A percentile compares a stretch with the other conserved stretches of the same genome.
Conservation (phyloP, 108 stramenopile species). For the Nitzschia palea region DNA sequence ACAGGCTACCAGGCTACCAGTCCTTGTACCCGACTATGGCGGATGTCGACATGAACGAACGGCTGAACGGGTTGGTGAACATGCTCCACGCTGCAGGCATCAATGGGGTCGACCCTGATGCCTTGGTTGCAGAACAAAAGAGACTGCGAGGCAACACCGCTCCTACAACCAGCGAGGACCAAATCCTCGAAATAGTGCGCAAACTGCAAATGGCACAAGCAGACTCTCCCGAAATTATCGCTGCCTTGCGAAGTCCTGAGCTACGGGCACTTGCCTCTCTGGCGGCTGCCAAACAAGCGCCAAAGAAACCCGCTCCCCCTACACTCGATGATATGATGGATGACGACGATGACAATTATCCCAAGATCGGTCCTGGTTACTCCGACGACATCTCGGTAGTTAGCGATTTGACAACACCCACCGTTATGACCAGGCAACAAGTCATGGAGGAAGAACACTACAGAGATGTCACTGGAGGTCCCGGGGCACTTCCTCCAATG, state of each 20-base stretch:
- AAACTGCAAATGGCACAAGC: slow-evolving; percentile 47
- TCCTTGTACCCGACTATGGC: slow-evolving; percentile 22
- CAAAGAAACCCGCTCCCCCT: slow-evolving; percentile 1
- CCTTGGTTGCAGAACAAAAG: slow-evolving; percentile 25
- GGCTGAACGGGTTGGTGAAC: slow-evolving; percentile 43
- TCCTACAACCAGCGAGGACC: slow-evolving; percentile 31
- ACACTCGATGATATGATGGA: slow-evolving; percentile 34
- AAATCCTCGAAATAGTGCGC: slow-evolving; percentile 46
- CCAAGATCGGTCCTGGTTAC: slow-evolving; percentile 64
- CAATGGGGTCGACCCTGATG: slow-evolving; percentile 29
- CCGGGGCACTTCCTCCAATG: slow-evolving; percentile 33
- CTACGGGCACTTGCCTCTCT: slow-evolving; percentile 31
- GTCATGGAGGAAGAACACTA: slow-evolving; percentile 60
- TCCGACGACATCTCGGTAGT: slow-evolving; percentile 53
- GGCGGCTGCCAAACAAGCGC: slow-evolving; percentile 26
- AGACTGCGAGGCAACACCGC: background rate
- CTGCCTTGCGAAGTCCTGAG: slow-evolving; percentile 38
- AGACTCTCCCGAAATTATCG: slow-evolving; percentile 49
- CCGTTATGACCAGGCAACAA: slow-evolving; percentile 44
- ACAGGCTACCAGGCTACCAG: background rate
- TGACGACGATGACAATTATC: slow-evolving; percentile 53
- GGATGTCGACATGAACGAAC: slow-evolving; percentile 42
- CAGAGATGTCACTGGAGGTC: slow-evolving; percentile 35
- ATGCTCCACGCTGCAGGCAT: slow-evolving; percentile 44
- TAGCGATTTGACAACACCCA: slow-evolving; percentile 57